Evolutionary conservation across 371 early-diverging fungal species (phyloP), one percentile per base, ranked within the genome.

Genomic region (Sporodiniella umbellata): DNA sequence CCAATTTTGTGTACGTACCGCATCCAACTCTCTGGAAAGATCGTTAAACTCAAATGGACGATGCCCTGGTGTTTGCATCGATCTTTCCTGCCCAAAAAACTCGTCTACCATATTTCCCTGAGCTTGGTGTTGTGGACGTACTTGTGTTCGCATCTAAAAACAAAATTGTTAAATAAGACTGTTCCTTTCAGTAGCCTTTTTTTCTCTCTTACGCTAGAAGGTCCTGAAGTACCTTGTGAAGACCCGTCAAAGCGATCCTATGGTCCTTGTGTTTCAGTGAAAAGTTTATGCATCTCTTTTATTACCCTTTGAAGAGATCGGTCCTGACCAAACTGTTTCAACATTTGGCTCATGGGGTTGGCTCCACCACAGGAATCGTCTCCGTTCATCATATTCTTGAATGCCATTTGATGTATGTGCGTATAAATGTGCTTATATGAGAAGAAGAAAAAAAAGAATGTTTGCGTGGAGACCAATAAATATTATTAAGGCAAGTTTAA

Each of bases 261-360:
- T 19, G 21, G 33, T 28, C 7, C 10, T 28, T 4, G 30, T 28
- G 7, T 7, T 28, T 28, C 10, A 10, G 4, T 28, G 30, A 28
- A 28, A 28, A 7, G 30, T 28, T 28, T 28, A 10, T 10, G 18
- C 4, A 5, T 19, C n/a, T 30, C 19, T 45, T 4, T 28, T 28
- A 28, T 62, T 75, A 80, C 84, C 50, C 70, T 58, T 51, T 80
- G 76, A 45, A 77, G 49, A 4, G 78, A 73, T 23, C 70, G 64
- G 56, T 83, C 75, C 40, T 78, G 67, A 45, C 62, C 58, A 43
- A 80, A 79, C 54, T 76, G 77, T 53, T 83, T 83, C 46, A 76
- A 59, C 60, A 83, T 72, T 63, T 83, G 83, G 3, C 66, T 56
- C 75, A 80, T 69, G 10, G 83, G 75, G 47, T 81, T 83, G 33